Evolutionary conservation across 495 filamentous ascomycete species (phyloP).

Genomic region (Penicillium steckii): DNA sequence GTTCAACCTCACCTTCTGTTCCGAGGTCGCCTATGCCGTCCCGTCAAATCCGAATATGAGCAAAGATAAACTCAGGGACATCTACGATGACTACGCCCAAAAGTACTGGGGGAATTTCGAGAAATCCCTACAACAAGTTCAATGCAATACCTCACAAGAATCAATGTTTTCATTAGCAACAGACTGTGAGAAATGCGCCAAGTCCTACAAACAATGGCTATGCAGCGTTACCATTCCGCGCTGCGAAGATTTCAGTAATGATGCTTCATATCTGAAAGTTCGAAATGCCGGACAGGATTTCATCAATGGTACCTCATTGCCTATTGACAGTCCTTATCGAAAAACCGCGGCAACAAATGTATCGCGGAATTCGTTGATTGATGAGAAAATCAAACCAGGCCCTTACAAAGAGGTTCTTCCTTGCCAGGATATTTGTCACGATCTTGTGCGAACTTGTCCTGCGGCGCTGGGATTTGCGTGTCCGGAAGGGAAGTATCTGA

Average conservation of each 20-base stretch:
- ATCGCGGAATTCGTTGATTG: constrained; percentile 71
- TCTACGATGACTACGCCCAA: constrained; percentile 68
- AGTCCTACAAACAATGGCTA: constrained; percentile 89
- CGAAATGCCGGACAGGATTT: constrained; percentile 69
- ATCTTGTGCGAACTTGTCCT: constrained; percentile 80
- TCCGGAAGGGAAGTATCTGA: constrained; percentile 59
- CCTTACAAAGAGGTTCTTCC: constrained; percentile 94
- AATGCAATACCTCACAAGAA: constrained; percentile 71
- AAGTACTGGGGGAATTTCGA: constrained; percentile 69
- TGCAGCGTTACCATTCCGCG: constrained; percentile 90
- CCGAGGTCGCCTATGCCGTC: constrained; percentile 84
- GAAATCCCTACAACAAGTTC: constrained; percentile 77
- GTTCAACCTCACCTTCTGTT: constrained; percentile 80
- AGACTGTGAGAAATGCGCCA: constrained; percentile 70
- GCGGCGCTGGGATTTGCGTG: constrained; percentile 75
- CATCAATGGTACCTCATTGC: constrained; percentile 60
- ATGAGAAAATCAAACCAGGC: constrained; percentile 68
- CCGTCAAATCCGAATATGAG: constrained; percentile 65
- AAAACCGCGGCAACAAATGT: constrained; percentile 35
- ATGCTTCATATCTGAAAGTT: constrained; percentile 54
- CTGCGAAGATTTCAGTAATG: constrained; percentile 75
- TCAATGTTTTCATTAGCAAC: constrained; percentile 77
- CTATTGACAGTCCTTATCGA: constrained; percentile 32
- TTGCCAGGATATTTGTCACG: constrained; percentile 79
- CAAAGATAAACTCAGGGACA: constrained; percentile 48